A percentile compares a stretch with the other conserved stretches of the same genome.
Conservation (phyloP, 2,329 filamentous ascomycete genomes). For the Hypoxylon sp. region DNA sequence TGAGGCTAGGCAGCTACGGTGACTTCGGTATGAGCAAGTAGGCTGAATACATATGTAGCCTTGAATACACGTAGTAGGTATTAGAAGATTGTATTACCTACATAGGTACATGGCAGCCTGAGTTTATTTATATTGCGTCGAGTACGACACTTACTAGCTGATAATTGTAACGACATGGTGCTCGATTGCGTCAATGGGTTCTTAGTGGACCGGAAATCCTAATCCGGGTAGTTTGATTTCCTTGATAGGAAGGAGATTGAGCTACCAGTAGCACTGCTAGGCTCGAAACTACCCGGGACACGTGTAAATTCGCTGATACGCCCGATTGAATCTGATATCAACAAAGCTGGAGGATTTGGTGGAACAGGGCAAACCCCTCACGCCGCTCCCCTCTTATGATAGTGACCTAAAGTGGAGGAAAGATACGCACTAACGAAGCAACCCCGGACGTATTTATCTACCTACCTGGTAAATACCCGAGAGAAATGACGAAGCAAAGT, state of each 20-base stretch:
- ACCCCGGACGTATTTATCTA: background rate
- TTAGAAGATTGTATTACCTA: background rate
- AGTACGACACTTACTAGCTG: background rate
- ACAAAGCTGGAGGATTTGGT: constrained; percentile 22
- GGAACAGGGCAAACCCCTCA: background rate
- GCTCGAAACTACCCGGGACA: background rate
- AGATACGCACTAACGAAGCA: background rate
- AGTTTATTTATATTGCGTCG: too few species aligned
- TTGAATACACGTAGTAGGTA: too few species aligned
- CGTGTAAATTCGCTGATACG: background rate
- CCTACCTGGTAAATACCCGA: background rate
- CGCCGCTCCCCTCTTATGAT: background rate
- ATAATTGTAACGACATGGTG: constrained; percentile 31
- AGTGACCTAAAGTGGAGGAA: background rate
- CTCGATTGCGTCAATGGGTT: constrained; percentile 25
- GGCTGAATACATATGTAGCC: too few species aligned
- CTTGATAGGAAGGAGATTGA: constrained; percentile 23
- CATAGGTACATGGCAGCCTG: too few species aligned
- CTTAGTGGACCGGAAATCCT: constrained; percentile 22
- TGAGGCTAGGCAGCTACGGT: background rate
- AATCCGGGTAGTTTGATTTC: constrained; percentile 17
- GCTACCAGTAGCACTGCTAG: background rate
- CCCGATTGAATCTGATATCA: background rate
- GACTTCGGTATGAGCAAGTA: background rate
- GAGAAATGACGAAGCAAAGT: background rate